Base-by-base conservation (phyloP, 2,329 filamentous ascomycete species). In the Talaromyces amestolkiae region DNA sequence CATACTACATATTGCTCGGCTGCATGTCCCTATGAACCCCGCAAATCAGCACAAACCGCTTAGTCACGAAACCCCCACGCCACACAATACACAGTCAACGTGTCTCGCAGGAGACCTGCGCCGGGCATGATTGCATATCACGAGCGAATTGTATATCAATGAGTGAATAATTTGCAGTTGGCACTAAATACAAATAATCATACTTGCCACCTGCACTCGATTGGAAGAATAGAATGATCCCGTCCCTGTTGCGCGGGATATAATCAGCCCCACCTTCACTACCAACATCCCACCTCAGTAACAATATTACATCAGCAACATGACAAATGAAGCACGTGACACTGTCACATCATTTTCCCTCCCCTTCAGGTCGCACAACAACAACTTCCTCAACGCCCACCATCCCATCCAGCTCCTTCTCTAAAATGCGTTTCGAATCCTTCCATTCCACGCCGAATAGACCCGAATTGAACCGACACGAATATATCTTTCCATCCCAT, bases 391-490 rank as follows among this genome's bases (percentile, higher is more conserved):
- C 63, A 33, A 75, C 75, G 3, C 78, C 72, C 0, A 72, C 69
- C 64, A 80, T 70, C 4, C 70, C 70, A 24, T 81, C 61, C 31
- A 75, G 75, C 5, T 79, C 72, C 0, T 71, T 68, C 61, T 81
- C 75, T 43, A 88, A 61, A 1, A 84, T 73, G 5, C 67, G 69
- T 65, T 76, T 78, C 0, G 85, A 86, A 39, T 76, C 71, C 64
- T 77, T 73, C 86, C 86, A 89, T 13, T 80, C 75, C 31, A 88
- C 84, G 0, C 74, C 76, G 71, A 89, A 89, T 39, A 83, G 73
- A 0, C 84, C 86, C 31, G 84, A 83, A 70, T 88, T 88, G 68
- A 89, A 85, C 65, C 80, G 80, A 68, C 83, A 85, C 64, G 84
- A 82, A 66, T 80, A 80, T 0, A 86, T 67, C 17, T 75, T 75